phyloP scores from a whole-genome alignment of 2,329 filamentous ascomycete species.

The Fusarium compactum region DNA sequence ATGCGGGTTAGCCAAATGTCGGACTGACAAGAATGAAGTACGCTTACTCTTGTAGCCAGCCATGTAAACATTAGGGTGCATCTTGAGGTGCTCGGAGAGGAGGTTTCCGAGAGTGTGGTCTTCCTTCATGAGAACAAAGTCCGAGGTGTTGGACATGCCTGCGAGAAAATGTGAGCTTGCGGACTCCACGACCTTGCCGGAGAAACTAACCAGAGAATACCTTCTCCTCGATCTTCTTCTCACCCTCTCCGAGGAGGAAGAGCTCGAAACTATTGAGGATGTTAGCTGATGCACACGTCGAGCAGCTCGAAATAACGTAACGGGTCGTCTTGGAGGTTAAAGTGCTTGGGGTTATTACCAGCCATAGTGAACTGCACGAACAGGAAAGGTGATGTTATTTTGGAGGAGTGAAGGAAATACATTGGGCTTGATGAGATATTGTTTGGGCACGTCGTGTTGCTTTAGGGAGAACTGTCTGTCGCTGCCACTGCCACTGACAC shows the following conservation, averaged over 20 bases:
- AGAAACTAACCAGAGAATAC: conserved; percentile 84
- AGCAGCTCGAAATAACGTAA: conserved; percentile 46
- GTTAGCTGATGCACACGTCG: conserved; percentile 38
- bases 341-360: conserved; percentile 55
- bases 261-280: conserved; percentile 80
- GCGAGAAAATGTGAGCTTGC: conserved; percentile 6
- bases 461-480: background rate
- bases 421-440: background rate
- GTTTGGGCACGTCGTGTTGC: background rate
- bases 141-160: conserved; percentile 92
- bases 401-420: background rate
- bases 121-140: conserved; percentile 96
- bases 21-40: background rate
- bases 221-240: conserved; percentile 93
- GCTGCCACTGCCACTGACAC: conserved; percentile 24
- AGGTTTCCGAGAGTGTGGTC: conserved; percentile 96
- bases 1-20: conserved; percentile 13
- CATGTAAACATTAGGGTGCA: conserved; percentile 86
- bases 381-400: background rate
- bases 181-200: background rate
- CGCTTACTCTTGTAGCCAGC: conserved; percentile 86
- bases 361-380: conserved; percentile 46
- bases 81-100: conserved; percentile 85
- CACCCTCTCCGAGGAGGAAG: conserved; percentile 86
- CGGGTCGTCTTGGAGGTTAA: conserved; percentile 54